A percentile compares a stretch with the other conserved stretches of the same genome.
Evolutionary conservation across 305 asterid species (phyloP).

Genomic region (Solanum hybrid): DNA sequence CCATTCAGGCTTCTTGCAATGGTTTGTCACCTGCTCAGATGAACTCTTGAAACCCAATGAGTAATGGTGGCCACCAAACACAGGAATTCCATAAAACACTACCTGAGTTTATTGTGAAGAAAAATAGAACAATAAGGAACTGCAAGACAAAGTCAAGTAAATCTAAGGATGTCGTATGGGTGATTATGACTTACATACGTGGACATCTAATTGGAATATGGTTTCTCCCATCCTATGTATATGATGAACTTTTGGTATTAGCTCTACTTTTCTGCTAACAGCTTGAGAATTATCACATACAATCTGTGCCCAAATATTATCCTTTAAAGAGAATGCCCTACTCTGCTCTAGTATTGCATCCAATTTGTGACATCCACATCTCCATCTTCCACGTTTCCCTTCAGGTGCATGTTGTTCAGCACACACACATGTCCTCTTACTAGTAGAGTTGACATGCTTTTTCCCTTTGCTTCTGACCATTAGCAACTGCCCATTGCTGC

Average conservation of each 20-base stretch:
- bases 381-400: conserved; percentile 18
- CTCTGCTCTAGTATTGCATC: conserved; percentile 24
- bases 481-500: conserved; percentile 20
- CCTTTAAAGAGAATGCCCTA: conserved; percentile 24
- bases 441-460: conserved; percentile 7
- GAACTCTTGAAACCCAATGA: conserved; percentile 35
- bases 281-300: conserved; percentile 22
- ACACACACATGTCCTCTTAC: conserved; percentile 1
- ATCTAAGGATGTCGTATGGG: conserved; percentile 9
- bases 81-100: conserved; percentile 63
- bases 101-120: conserved; percentile 39
- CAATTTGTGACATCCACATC: conserved; percentile 57
- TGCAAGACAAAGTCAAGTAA: background rate
- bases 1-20: conserved; percentile 80
- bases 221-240: conserved; percentile 53
- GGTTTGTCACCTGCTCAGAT: conserved; percentile 21
- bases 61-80: conserved; percentile 67
- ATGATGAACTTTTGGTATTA: conserved; percentile 67
- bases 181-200: conserved; percentile 89
- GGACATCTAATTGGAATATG: conserved; percentile 55
- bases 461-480: conserved; percentile 18
- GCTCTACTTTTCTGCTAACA: conserved; percentile 18
- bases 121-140: conserved; percentile 15
- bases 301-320: conserved; percentile 45
- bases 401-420: conserved; percentile 4